Percentiles rank a stretch among this genome's conserved stretches.
phyloP scores from a whole-genome alignment of 169 alveolate species.

The Eimeria maxima region DNA sequence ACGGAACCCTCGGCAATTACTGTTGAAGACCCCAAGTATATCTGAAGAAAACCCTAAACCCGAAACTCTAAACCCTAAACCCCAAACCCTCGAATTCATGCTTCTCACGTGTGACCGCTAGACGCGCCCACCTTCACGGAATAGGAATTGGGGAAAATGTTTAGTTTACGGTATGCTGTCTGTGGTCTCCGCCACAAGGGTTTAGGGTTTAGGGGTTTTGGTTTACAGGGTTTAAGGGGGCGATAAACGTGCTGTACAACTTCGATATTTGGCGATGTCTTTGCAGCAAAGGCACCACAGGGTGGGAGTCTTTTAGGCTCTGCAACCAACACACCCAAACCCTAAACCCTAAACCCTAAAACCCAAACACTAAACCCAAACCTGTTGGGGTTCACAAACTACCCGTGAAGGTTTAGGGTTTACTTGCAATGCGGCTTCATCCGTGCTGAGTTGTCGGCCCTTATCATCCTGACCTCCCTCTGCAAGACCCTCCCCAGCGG shows the following conservation, averaged over 20 bases:
- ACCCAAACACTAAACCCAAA: not conserved
- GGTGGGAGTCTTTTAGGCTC: constrained; percentile 78
- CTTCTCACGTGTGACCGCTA: too few species aligned
- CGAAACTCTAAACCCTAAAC: constrained; percentile 12
- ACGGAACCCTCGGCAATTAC: constrained; percentile 7
- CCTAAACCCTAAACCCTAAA: not conserved
- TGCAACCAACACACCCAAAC: not conserved
- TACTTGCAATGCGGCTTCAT: constrained; percentile 31
- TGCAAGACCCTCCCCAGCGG: not conserved
- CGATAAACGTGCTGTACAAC: constrained; percentile 72
- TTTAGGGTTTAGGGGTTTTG: not conserved
- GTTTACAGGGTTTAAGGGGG: constrained; percentile 74
- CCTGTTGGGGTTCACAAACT: not conserved
- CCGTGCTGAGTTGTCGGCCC: not conserved
- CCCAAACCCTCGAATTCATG: not conserved
- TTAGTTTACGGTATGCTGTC: not conserved
- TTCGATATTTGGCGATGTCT: constrained; percentile 74
- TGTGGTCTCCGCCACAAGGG: not conserved
- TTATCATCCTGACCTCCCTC: not conserved
- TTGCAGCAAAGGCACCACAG: constrained; percentile 79
- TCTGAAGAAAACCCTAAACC: not conserved
- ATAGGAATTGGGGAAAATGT: not conserved
- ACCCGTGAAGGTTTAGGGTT: constrained; percentile 24
- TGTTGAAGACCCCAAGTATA: not conserved
- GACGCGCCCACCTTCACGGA: not conserved